Base-by-base conservation (phyloP, 2,329 filamentous ascomycete genomes). In the Arthrobotrys megalospora region DNA sequence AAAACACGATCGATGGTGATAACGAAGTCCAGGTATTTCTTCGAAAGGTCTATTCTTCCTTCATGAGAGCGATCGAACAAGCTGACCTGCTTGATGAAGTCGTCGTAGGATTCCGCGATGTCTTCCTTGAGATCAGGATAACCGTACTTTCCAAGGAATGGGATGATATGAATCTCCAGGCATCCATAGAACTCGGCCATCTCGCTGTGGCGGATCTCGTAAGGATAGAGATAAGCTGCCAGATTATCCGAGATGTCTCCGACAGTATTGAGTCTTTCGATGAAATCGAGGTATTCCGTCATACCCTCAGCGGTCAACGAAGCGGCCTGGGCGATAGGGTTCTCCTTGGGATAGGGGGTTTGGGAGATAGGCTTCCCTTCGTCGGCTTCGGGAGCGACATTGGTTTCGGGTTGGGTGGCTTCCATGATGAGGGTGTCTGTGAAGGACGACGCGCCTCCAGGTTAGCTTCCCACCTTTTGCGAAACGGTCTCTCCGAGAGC, bases 111-210 rank as follows among this genome's bases (percentile, higher is more conserved):
- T 0, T 16, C 50, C 0, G 32, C 7, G 12, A 67, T 3, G 8
- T 11, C 14, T 3, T 45, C 19, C 4, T 32, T 43, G 34, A 68
- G 47, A 0, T 48, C 38, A 1, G 60, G 7, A n/a, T 77, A 77
- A 4, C 47, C 60, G 14, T 72, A 72, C 34, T 47, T 55, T 21
- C 43, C n/a, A 1, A 78, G 32, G 36, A 78, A 78, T 0, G 67
- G 62, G 1, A 72, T 11, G 19, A 78, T 48, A 12, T 68, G 32
- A 4, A 6, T 38, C 5, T 68, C 41, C 24, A 76, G 14, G 7
- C 16, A 34, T 1, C 38, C 19, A 28, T 52, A 45, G 38, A n/a
- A 63, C 4, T 10, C 16, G 24, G 19, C 58, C 28, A 63, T 34
- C 6, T 64, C 43, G 1, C 11, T n/a, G 34, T 63, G 24, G n/a